Evolutionary conservation across 2,329 filamentous ascomycete species (phyloP).

Genomic region (Mycosphaerella sp.): DNA sequence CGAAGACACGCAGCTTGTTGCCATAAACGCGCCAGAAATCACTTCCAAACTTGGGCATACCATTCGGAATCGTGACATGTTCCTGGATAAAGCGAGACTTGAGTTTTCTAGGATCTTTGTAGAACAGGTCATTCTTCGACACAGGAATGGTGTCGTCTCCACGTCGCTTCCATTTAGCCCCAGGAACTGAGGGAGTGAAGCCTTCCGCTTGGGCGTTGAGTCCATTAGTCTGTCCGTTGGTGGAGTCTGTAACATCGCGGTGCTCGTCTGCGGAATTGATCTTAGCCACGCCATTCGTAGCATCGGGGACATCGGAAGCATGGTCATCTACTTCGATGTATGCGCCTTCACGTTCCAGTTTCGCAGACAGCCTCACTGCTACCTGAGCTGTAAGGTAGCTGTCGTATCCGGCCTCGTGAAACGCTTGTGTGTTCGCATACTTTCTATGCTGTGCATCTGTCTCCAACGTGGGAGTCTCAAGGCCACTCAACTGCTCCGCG

Average conservation of each 20-base stretch:
- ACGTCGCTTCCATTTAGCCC: slow-evolving; percentile 28
- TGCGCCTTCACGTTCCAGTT: slow-evolving; percentile 42
- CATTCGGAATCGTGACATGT: slow-evolving; percentile 32
- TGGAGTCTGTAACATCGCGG: neutral
- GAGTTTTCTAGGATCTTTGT: slow-evolving; percentile 23
- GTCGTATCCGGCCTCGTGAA: slow-evolving; percentile 60
- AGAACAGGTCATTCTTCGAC: slow-evolving; percentile 25
- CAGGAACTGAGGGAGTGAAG: slow-evolving; percentile 28
- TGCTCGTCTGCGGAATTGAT: slow-evolving; percentile 15
- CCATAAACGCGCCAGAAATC: slow-evolving; percentile 55
- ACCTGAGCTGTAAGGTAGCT: slow-evolving; percentile 56
- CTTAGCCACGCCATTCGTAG: slow-evolving; percentile 15
- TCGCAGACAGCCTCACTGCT: slow-evolving; percentile 51
- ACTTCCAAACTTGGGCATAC: slow-evolving; percentile 47
- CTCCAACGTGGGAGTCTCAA: slow-evolving; percentile 39
- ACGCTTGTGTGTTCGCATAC: slow-evolving; percentile 38
- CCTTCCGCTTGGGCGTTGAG: slow-evolving; percentile 7
- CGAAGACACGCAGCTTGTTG: slow-evolving; percentile 56
- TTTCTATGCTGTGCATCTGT: slow-evolving; percentile 36
- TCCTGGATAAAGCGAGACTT: slow-evolving; percentile 16
- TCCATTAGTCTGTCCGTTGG: slow-evolving; percentile 8
- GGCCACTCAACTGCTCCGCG: slow-evolving; percentile 37
- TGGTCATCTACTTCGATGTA: slow-evolving; percentile 25
- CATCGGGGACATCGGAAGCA: slow-evolving; percentile 6
- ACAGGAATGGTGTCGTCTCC: slow-evolving; percentile 27